Base-by-base conservation (phyloP, 2,329 filamentous ascomycete species). In the Calonectria pteridis region DNA sequence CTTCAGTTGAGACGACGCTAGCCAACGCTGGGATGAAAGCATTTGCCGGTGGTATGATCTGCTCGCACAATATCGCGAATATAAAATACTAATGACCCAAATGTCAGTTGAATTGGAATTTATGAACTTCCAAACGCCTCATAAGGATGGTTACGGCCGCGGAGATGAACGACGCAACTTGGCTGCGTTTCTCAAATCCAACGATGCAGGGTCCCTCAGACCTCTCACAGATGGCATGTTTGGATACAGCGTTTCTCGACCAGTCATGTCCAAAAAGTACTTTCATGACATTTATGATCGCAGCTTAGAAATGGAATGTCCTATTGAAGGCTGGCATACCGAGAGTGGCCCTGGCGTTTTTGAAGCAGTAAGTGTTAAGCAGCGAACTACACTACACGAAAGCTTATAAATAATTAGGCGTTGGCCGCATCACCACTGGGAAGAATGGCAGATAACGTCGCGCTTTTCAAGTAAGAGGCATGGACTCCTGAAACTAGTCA, bases 321-420 rank as follows among this genome's bases (percentile, higher is more conserved):
- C 91, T 65, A 91, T 96, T 58, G 94, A 96, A 81, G 93, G 94
- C 35, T 96, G 94, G 94, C 94, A 96, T 84, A 96, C 94, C 1
- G 94, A 96, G 84, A 94, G 92, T 78, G 94, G 94, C 1, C 94
- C 94, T 1, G 94, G 94, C 2, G 71, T 75, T 20, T 77, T 67
- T n/a, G 66, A 72, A 51, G 62, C 46, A 16, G 76, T 76, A 64
- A 18, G 76, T 66, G 18, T 26, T 28, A 2, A 10, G 90, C 50
- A 9, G 6, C 9, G 18, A n/a, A 55, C 18, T 55, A 11, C 18
- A 7, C 16, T 55, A 11, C 3, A 10, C 18, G 13, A 4, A 6
- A 20, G 10, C 58, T 64, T 9, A 31, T 26, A n/a, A 23, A 13
- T 33, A 37, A 70, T 49, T 31, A 73, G 71, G 72, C 67, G 1